A percentile compares a stretch with the other conserved stretches of the same genome.
phyloP scores from a whole-genome alignment of 2,329 filamentous ascomycete species.

The Fusarium sulawesiense region DNA sequence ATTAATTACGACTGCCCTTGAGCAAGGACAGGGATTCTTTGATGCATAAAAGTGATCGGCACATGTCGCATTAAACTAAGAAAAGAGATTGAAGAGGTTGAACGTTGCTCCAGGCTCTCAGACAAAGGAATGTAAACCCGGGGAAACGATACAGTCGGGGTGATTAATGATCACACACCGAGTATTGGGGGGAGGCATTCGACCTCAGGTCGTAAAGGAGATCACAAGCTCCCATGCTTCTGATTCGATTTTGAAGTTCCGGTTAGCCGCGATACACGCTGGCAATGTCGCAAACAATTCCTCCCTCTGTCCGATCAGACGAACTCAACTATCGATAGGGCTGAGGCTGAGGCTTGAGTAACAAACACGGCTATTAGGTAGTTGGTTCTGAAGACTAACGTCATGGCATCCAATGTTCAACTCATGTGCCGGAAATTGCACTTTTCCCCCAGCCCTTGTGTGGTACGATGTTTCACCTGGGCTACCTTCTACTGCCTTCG shows the following conservation, averaged over 20 bases:
- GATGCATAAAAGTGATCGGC: constrained; percentile 2
- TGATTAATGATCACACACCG: background rate
- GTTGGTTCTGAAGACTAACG: background rate
- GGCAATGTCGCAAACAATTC: background rate
- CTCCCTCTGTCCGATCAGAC: background rate
- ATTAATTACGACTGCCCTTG: background rate
- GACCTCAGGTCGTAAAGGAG: background rate
- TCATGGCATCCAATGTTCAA: background rate
- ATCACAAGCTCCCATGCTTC: background rate
- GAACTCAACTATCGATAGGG: background rate
- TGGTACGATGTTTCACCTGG: background rate
- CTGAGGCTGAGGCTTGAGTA: background rate
- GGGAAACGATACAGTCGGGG: background rate
- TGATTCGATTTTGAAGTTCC: background rate
- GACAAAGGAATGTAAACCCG: background rate
- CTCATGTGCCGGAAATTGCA: background rate
- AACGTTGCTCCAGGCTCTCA: background rate
- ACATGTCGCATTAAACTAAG: background rate
- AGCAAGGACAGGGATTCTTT: background rate
- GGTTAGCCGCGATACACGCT: background rate
- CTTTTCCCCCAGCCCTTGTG: background rate
- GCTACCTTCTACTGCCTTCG: background rate
- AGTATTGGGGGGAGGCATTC: background rate
- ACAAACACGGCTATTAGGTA: background rate
- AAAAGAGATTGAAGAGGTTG: background rate